Percentiles rank a stretch among this genome's conserved stretches.
These are phyloP conservation scores for Tylopilus intermedius DNA, from an alignment of 768 basidiomycete genomes.

Conservation along the genomic window DNA sequence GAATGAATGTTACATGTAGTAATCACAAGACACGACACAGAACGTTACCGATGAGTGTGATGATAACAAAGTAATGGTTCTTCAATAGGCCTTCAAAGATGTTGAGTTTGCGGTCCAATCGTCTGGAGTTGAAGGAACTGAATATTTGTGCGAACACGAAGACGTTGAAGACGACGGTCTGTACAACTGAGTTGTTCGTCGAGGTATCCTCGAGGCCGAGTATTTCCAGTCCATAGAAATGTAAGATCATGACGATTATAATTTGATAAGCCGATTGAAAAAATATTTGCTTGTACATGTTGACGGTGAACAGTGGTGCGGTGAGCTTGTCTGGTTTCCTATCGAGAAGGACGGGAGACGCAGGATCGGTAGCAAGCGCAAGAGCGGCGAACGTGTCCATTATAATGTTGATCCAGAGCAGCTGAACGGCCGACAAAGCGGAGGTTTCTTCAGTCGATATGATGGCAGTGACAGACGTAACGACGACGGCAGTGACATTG, in stretches of 20 bases:
- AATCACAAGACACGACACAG: not conserved
- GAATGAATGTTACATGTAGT: conserved; percentile 4
- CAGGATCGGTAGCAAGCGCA: conserved; percentile 95
- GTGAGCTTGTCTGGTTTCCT: conserved; percentile 89
- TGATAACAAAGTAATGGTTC: conserved; percentile 81
- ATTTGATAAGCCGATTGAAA: conserved; percentile 88
- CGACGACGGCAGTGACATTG: conserved; percentile 92
- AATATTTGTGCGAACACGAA: conserved; percentile 98
- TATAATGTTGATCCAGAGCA: conserved; percentile 98
- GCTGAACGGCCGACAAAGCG: conserved; percentile 91
- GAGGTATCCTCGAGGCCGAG: conserved; percentile 47
- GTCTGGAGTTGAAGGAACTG: conserved; percentile 89
- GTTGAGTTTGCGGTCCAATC: conserved; percentile 82
- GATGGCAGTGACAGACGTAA: conserved; percentile 89
- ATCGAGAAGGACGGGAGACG: conserved; percentile 71
- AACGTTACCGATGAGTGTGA: conserved; percentile 76
- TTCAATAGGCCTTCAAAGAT: conserved; percentile 76
- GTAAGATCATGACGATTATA: conserved; percentile 77
- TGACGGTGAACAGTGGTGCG: conserved; percentile 81
- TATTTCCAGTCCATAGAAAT: conserved; percentile 75
- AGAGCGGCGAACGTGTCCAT: conserved; percentile 99
- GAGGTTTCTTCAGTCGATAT: conserved; percentile 71
- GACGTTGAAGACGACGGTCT: conserved; percentile 94
- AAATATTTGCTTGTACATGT: conserved; percentile 97
- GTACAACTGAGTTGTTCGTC: conserved; percentile 45